Conservation (phyloP, 208 protist species). For the Leishmania arabica region DNA sequence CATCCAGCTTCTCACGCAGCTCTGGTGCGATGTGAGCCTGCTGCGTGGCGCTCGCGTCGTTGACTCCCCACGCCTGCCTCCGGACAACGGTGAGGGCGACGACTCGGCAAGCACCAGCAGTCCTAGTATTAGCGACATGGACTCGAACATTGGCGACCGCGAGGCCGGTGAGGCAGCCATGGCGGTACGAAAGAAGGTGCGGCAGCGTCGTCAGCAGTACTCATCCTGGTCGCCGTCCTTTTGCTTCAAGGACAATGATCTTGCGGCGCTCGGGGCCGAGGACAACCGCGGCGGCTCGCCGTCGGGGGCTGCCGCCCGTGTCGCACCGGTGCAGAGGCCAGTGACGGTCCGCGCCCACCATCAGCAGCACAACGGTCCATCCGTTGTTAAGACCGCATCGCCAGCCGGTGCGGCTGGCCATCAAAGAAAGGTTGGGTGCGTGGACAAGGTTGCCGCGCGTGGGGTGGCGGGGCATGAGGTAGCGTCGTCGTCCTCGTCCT, state of each 20-base stretch:
- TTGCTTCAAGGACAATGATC: slow-evolving; percentile 18
- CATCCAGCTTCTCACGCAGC: slow-evolving; percentile 32
- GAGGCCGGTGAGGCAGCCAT: neutral
- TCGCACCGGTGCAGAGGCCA: neutral
- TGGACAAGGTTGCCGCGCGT: neutral
- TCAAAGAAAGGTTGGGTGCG: neutral
- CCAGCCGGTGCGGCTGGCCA: neutral
- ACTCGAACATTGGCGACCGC: neutral
- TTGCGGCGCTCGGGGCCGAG: neutral
- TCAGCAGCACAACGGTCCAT: neutral
- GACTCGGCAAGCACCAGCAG: slow-evolving; percentile 2
- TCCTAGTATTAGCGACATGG: neutral
- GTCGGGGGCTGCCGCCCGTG: neutral
- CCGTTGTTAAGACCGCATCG: neutral
- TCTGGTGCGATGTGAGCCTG: slow-evolving; percentile 42
- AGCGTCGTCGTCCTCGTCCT: slow-evolving; percentile 4
- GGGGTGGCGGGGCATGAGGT: neutral
- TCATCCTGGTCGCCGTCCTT: slow-evolving; percentile 18
- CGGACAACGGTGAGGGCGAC: slow-evolving; percentile 8
- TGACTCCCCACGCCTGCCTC: slow-evolving; percentile 24
- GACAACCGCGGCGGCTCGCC: neutral
- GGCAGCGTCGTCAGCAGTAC: slow-evolving; percentile 3
- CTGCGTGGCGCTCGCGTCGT: slow-evolving; percentile 26
- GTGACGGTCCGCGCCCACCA: neutral
- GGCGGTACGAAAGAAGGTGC: slow-evolving; percentile 14